These are phyloP conservation scores for Xanthoceras sorbifolium DNA, from an alignment of 345 rosid genomes.

Conservation along the genomic window DNA sequence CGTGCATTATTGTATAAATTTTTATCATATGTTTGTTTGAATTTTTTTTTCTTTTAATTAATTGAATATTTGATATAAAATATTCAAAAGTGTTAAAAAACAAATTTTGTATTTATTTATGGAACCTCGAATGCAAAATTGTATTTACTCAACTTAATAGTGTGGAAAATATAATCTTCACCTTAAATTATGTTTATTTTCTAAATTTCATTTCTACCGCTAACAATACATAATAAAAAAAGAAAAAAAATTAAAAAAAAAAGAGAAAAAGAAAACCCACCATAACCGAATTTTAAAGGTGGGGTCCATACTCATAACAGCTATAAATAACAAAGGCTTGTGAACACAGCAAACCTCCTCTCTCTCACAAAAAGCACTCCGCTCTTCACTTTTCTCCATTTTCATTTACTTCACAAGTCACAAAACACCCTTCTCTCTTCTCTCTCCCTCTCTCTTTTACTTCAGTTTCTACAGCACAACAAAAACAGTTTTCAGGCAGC, in stretches of 20 bases:
- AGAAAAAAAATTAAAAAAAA: background rate
- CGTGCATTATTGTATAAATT: too few relatives aligned
- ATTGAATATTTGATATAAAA: too few relatives aligned
- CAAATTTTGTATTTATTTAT: too few relatives aligned
- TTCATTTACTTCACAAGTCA: constrained; percentile 1
- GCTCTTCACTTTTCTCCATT: constrained; percentile 18
- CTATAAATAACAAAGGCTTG: constrained; percentile 42
- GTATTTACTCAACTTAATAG: too few relatives aligned
- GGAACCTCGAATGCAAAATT: too few relatives aligned
- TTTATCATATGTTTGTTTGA: too few relatives aligned
- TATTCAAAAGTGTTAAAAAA: too few relatives aligned
- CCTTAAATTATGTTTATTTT: background rate
- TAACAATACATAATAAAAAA: constrained; percentile 1
- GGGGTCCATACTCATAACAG: constrained; percentile 31
- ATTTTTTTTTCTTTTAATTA: too few relatives aligned
- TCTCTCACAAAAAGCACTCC: constrained; percentile 3
- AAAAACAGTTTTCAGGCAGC: background rate
- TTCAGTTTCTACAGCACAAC: background rate
- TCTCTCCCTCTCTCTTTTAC: background rate
- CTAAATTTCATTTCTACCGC: background rate
- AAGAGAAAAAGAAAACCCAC: too few relatives aligned
- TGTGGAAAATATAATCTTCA: too few relatives aligned
- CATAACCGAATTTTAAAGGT: constrained; percentile 26
- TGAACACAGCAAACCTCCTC: background rate
- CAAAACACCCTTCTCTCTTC: background rate